Base-by-base conservation (phyloP, 2,329 filamentous ascomycete genomes). In the Hymenoscyphus linearis region DNA sequence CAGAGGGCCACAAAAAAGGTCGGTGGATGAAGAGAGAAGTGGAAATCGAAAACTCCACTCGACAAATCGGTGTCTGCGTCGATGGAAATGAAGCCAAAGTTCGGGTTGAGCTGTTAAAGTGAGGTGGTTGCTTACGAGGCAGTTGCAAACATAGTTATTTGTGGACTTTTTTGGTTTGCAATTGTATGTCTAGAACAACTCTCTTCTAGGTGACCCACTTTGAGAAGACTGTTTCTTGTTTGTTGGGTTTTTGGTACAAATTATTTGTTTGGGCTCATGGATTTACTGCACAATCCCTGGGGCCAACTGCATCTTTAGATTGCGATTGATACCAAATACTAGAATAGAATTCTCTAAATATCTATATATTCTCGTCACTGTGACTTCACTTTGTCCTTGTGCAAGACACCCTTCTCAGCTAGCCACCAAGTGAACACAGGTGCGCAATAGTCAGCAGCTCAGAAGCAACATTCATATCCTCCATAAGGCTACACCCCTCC, bases 11-110 rank as follows among this genome's bases (percentile, higher is more conserved):
- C 63, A 66, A 70, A 40, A 78, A 74, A 63, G 85, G 82, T 1
- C 81, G 85, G 64, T 92, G 89, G 80, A 80, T 92, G 55, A 87
- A 87, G 74, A 81, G 92, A 62, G 91, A 96, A 74, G 86, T 92
- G 35, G 88, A 93, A 74, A 80, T 97, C 59, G 83, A 82, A 60
- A 88, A 93, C 69, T 89, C 91, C 13, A 93, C 91, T 10, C 85
- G 90, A 69, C 86, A 90, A 73, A 80, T 96, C 66, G 91, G 91
- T 1, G 93, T 91, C 69, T 91, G 88, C 75, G 85, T 97, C 61
- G 91, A 96, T 71, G 86, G 87, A 0, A 73, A 78, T 64, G 86
- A 90, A 70, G 90, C 85, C 10, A 84, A 76, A 65, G 82, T 97
- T 37, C 81, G 91, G 44, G 83, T 96, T 35, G 89, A 93, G 54